Base-by-base conservation (phyloP, 345 rosid genomes). In the Cardiospermum halicacabum region DNA sequence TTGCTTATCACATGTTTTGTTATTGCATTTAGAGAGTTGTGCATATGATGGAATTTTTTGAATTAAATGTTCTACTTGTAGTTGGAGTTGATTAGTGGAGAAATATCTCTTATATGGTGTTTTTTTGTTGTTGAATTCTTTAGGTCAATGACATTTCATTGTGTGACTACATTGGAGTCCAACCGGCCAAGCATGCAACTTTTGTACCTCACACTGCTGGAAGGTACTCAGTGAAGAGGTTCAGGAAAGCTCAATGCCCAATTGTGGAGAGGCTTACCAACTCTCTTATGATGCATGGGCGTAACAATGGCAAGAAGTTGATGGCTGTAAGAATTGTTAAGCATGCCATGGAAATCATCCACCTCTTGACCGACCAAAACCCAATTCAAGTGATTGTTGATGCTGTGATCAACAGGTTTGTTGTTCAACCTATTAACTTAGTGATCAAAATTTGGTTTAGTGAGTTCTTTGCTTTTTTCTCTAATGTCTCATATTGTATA, bases 231-330 rank as follows among this genome's bases (percentile, higher is more conserved):
- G 91, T 82, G 16, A 89, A 92, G 76, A 85, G 98, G 12, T 92
- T 92, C 85, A 81, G 98, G 64, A 92, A 92, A 78, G 97, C 98
- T 11, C 97, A 92, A 27, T 92, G 98, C 81, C 98, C 97, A 5
- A 88, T 92, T 36, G 87, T 89, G 4, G 97, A 92, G 85, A 80
- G 98, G 82, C 89, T 92, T 11, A 90, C 98, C 0, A 93, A 93
- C 80, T 88, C 97, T 7, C 84, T 93, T 6, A 91, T 90, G 98
- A 93, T 93, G 97, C 91, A 93, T 5, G 97, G 97, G 0, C 77
- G 97, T 11, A 93, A 93, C 79, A 93, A 92, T 4, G 96, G 96
- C 1, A 93, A 93, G 81, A 93, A 93, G 51, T 63, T 93, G 71
- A 74, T 88, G 98, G 98, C 96, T 2, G 96, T 90, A 1, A 80